A percentile compares a stretch with the other conserved stretches of the same genome.
phyloP scores from a whole-genome alignment of 2,329 filamentous ascomycete genomes.

The Pseudocercospora cruenta region DNA sequence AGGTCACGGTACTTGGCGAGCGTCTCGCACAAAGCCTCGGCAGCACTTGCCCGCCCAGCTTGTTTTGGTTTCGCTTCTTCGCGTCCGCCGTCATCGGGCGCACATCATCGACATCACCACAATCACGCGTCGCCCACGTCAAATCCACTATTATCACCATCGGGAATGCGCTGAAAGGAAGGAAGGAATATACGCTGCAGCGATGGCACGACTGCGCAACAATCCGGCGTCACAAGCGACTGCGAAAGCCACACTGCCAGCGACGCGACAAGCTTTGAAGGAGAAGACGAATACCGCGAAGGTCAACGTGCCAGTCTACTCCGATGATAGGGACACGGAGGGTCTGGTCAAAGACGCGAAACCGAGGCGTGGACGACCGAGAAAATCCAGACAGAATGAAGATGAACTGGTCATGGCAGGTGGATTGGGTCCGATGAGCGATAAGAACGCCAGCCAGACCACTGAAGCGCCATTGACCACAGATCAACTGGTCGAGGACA shows the following conservation, averaged over 20 bases:
- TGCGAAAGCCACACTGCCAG: constrained; percentile 14
- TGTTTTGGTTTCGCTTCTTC: constrained; percentile 14
- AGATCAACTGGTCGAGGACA: constrained; percentile 34
- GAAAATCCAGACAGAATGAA: constrained; percentile 22
- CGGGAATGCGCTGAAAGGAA: constrained; percentile 12
- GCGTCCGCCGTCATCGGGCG: constrained; percentile 17
- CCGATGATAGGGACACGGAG: constrained; percentile 33
- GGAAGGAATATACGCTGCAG: constrained; percentile 1
- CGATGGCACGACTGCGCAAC: constrained; percentile 36
- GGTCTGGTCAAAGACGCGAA: constrained; percentile 34
- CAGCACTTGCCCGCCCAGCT: not conserved
- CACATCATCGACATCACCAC: constrained; percentile 15
- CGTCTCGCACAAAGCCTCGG: not conserved
- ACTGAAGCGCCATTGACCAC: constrained; percentile 26
- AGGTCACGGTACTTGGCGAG: constrained; percentile 1
- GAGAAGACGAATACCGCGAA: constrained; percentile 38
- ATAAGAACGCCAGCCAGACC: constrained; percentile 12
- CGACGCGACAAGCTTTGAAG: constrained; percentile 32
- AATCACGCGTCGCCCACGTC: constrained; percentile 1
- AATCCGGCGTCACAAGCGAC: constrained; percentile 25
- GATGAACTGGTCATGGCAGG: constrained; percentile 37
- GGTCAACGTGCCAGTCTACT: constrained; percentile 27
- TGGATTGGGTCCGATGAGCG: constrained; percentile 28
- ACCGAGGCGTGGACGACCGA: constrained; percentile 28
- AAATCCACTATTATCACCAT: not conserved